phyloP scores from a whole-genome alignment of 768 basidiomycete species.

The Kwoniella newhampshirensis region DNA sequence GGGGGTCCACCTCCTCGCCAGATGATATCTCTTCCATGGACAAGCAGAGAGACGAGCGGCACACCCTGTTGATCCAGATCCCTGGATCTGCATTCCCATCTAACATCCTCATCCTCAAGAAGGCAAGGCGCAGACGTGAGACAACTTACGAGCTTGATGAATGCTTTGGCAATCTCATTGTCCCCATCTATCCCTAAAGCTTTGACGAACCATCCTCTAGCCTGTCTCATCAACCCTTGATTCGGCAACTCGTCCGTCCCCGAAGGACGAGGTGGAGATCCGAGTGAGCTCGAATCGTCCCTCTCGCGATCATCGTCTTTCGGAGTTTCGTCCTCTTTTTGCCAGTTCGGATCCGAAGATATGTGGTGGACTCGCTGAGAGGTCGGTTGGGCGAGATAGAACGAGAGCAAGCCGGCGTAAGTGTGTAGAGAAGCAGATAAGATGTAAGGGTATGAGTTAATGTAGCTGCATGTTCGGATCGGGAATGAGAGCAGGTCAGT shows the following conservation, averaged over 20 bases:
- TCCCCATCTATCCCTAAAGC: constrained; percentile 28
- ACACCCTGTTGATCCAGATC: neutral
- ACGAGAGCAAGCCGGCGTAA: constrained; percentile 74
- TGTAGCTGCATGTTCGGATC: constrained; percentile 57
- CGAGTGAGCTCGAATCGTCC: neutral
- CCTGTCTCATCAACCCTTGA: constrained; percentile 25
- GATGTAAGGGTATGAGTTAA: constrained; percentile 83
- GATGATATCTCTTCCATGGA: neutral
- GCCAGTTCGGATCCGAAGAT: neutral
- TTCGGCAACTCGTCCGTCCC: constrained; percentile 17
- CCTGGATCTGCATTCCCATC: neutral
- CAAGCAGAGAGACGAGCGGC: neutral
- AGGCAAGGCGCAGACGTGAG: neutral
- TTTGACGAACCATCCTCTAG: constrained; percentile 37
- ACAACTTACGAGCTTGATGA: constrained; percentile 35
- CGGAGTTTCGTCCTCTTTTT: neutral
- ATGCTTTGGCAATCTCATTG: constrained; percentile 33
- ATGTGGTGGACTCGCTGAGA: neutral
- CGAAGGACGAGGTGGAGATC: neutral
- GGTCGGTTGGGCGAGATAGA: constrained; percentile 56
- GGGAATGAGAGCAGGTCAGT: constrained; percentile 2
- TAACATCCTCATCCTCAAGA: neutral
- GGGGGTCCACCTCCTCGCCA: neutral
- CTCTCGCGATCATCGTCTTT: neutral
- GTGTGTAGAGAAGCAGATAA: constrained; percentile 75